These are phyloP conservation scores for Dalechampia spathulata DNA, from an alignment of 441 rosid genomes.

Conservation along the genomic window DNA sequence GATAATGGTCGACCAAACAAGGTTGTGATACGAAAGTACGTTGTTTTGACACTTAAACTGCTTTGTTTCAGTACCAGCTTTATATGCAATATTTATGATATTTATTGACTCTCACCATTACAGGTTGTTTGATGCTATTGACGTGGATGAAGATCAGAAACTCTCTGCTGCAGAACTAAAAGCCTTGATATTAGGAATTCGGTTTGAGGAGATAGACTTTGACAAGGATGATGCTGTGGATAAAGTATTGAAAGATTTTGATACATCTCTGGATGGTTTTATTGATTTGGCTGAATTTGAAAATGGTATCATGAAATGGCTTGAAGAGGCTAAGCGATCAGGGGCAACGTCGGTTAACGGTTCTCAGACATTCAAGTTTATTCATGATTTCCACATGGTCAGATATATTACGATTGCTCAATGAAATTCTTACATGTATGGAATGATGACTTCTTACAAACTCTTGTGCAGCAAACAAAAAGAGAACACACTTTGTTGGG, in stretches of 20 bases:
- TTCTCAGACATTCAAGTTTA: slow-evolving; percentile 39
- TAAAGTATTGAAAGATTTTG: slow-evolving; percentile 65
- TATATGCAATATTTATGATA: background rate
- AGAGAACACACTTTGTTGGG: slow-evolving; percentile 49
- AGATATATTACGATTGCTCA: slow-evolving; percentile 15
- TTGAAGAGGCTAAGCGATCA: slow-evolving; percentile 40
- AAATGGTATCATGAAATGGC: slow-evolving; percentile 61
- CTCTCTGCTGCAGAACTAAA: slow-evolving; percentile 62
- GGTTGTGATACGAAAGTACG: slow-evolving; percentile 44
- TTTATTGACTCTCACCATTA: slow-evolving; percentile 9
- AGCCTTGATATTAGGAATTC: slow-evolving; percentile 79
- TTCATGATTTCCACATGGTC: slow-evolving; percentile 52
- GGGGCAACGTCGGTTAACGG: slow-evolving; percentile 34
- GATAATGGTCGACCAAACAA: slow-evolving; percentile 56
- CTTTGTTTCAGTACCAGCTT: slow-evolving; percentile 6
- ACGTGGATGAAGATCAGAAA: slow-evolving; percentile 45
- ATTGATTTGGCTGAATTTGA: slow-evolving; percentile 46
- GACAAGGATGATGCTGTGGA: slow-evolving; percentile 59
- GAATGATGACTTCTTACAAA: slow-evolving; percentile 8
- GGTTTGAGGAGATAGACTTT: slow-evolving; percentile 71
- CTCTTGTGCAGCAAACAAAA: slow-evolving; percentile 49
- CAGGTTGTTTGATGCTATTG: slow-evolving; percentile 72
- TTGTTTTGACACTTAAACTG: slow-evolving; percentile 7
- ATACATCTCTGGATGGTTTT: slow-evolving; percentile 36
- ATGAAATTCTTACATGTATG: background rate